A percentile compares a stretch with the other conserved stretches of the same genome.
phyloP scores from a whole-genome alignment of 305 asterid genomes.

The Withania somnifera region DNA sequence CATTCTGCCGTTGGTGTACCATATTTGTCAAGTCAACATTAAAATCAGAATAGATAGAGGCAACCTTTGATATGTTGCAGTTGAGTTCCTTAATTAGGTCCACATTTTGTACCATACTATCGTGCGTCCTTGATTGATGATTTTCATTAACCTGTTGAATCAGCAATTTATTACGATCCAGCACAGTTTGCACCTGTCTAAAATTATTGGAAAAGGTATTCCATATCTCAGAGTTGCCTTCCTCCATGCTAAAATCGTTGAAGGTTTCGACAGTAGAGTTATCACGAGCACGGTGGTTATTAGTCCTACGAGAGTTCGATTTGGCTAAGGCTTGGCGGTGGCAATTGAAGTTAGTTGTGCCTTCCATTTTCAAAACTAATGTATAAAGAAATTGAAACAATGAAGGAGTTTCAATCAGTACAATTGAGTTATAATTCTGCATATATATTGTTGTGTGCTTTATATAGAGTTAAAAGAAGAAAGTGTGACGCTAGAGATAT shows the following conservation, averaged over 20 bases:
- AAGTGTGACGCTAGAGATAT: not conserved
- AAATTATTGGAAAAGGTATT: conserved; percentile 36
- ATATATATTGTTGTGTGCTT: not conserved
- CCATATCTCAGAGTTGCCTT: conserved; percentile 42
- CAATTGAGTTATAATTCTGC: not conserved
- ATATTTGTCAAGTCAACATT: conserved; percentile 32
- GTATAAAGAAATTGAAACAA: not conserved
- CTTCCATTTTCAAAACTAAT: conserved; percentile 18
- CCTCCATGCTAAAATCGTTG: conserved; percentile 5
- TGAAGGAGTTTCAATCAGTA: too few relatives aligned
- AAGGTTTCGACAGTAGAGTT: not conserved
- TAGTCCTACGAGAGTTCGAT: conserved; percentile 16
- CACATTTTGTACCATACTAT: conserved; percentile 55
- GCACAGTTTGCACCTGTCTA: conserved; percentile 51
- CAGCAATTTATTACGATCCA: conserved; percentile 54
- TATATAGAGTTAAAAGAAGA: not conserved
- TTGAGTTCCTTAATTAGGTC: conserved; percentile 57
- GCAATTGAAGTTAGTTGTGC: conserved; percentile 8
- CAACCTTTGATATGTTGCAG: conserved; percentile 52
- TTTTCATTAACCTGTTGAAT: conserved; percentile 71
- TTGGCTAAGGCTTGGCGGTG: conserved; percentile 20
- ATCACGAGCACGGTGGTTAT: conserved; percentile 7
- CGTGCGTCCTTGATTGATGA: conserved; percentile 49
- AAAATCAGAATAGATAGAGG: conserved; percentile 43
- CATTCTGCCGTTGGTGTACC: conserved; percentile 17